A percentile compares a stretch with the other conserved stretches of the same genome.
These are phyloP conservation scores for Teratosphaeria nubilosa DNA, from an alignment of 2,329 filamentous ascomycete genomes.

Conservation along the genomic window DNA sequence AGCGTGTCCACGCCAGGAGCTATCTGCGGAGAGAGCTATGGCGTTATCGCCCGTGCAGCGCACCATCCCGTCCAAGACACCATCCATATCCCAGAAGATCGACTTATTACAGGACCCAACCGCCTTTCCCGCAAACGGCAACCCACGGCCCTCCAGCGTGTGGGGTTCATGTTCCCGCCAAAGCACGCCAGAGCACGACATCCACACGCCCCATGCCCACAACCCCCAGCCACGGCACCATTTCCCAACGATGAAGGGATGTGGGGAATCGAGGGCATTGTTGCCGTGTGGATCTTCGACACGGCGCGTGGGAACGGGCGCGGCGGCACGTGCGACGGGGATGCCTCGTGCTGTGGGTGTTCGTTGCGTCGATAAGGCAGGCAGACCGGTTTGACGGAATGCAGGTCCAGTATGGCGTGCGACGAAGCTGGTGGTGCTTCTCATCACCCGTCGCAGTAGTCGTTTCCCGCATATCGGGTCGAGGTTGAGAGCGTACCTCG, in stretches of 20 bases:
- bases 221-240: neutral
- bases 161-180: neutral
- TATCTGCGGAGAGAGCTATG: neutral
- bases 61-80: neutral
- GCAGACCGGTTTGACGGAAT: neutral
- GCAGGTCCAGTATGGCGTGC: neutral
- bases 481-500: neutral
- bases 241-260: too few relatives aligned
- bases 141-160: neutral
- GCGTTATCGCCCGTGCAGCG: neutral
- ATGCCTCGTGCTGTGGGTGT: neutral
- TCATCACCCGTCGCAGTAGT: neutral
- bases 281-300: neutral
- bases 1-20: neutral
- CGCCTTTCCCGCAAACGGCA: neutral
- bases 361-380: neutral
- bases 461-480: neutral
- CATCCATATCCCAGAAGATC: neutral
- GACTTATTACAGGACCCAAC: neutral
- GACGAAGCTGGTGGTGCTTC: neutral
- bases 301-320: neutral
- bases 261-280: too few relatives aligned
- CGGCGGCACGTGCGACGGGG: neutral
- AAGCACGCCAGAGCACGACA: neutral
- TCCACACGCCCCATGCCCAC: neutral